These are phyloP conservation scores for Penicillium desertorum DNA, from an alignment of 495 filamentous ascomycete species.

Conservation along the genomic window DNA sequence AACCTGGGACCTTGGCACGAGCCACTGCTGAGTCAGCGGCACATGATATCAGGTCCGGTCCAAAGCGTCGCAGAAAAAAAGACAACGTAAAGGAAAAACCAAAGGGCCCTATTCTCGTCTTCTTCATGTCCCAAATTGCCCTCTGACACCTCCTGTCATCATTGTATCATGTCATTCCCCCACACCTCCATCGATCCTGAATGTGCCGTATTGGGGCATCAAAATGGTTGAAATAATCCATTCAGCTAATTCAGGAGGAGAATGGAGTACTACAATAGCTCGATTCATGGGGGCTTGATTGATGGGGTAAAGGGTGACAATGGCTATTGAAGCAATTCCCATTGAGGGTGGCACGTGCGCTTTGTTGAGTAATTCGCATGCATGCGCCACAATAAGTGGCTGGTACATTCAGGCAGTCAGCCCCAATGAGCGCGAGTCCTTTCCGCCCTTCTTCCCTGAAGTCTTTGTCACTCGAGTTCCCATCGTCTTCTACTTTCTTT, in stretches of 20 bases:
- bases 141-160: conserved; percentile 33
- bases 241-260: background rate
- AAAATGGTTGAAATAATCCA: background rate
- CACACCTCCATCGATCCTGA: conserved; percentile 4
- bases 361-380: conserved; percentile 22
- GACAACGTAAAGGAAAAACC: conserved; percentile 37
- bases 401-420: conserved; percentile 15
- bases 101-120: conserved; percentile 20
- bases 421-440: conserved; percentile 24
- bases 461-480: conserved; percentile 8
- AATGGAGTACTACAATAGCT: conserved; percentile 7
- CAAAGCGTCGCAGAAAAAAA: conserved; percentile 34
- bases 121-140: conserved; percentile 24
- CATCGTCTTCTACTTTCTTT: conserved; percentile 11
- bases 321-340: conserved; percentile 16
- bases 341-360: conserved; percentile 28
- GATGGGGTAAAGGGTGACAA: conserved; percentile 9
- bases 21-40: conserved; percentile 37
- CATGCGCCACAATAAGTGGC: conserved; percentile 25
- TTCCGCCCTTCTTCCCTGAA: conserved; percentile 25
- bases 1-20: background rate
- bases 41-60: conserved; percentile 42
- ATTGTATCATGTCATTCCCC: conserved; percentile 8
- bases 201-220: conserved; percentile 5
- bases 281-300: conserved; percentile 8